Base-by-base conservation (phyloP, 2,329 filamentous ascomycete genomes). In the Westerdykella ornata region DNA sequence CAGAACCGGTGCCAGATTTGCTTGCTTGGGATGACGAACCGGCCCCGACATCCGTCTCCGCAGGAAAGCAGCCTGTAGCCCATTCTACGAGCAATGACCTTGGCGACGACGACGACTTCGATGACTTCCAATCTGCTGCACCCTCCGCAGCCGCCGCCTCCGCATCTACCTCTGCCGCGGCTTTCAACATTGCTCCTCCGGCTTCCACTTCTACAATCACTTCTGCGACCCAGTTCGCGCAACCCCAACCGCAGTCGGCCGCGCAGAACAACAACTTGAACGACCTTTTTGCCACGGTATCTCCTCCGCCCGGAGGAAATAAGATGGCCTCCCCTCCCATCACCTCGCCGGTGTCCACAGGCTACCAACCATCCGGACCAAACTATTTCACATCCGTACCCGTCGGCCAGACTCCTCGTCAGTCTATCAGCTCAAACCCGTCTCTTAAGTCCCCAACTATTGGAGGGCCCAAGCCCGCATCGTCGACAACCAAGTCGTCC, bases 321-420 rank as follows among this genome's bases (percentile, higher is more conserved):
- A 71, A 75, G 11, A 72, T 77, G 16, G 52, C 58, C 37, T 81
- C 84, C 60, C 66, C 68, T 54, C 45, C 67, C 51, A 16, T 51
- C 11, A 37, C 62, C 50, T 44, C 58, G 54, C 40, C 57, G 48
- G 37, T 60, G 48, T 54, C 70, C 53, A 55, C 71, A 62, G 77
- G 78, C 36, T 94, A 82, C 69, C 86, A 94, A 67, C 78, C 85
- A 2, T 68, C 82, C 1, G 82, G 84, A 16, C 92, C 92, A 39
- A 98, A 98, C 70, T 98, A 98, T 72, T 98, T 90, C 67, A 88
- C 88, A 39, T 92, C 88, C 0, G 83, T 97, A 16, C 67, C 67
- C 12, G 59, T 65, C 12, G 59, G 62, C 5, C 38, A 51, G 5
- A 42, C 41, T 28, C 43, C 59, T 18, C 40, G 65, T 26, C 60